A percentile compares a stretch with the other conserved stretches of the same genome.
Conservation (phyloP, 2,329 filamentous ascomycete genomes). For the Alternaria viburni region DNA sequence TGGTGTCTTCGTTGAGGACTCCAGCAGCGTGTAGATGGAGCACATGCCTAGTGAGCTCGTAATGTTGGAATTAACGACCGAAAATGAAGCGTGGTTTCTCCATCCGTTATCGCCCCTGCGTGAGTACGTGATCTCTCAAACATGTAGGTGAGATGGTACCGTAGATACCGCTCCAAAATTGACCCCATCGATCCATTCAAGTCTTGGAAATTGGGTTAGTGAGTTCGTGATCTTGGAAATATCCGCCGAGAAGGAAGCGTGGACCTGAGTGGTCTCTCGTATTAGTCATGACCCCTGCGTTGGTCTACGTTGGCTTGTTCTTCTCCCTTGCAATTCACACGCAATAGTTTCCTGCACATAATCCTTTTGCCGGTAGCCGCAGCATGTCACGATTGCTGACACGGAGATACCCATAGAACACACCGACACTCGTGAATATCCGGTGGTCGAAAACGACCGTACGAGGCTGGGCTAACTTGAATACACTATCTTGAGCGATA, state of each 20-base stretch:
- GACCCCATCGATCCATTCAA: background rate
- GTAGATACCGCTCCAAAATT: background rate
- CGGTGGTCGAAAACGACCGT: background rate
- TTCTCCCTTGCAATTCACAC: background rate
- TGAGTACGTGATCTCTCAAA: background rate
- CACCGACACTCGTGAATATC: background rate
- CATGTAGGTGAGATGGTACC: background rate
- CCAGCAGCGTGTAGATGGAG: conserved; percentile 20
- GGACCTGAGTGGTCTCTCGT: background rate
- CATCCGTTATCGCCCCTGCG: background rate
- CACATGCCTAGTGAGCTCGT: background rate
- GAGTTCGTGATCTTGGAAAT: background rate
- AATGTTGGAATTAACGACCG: background rate
- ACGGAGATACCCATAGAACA: background rate
- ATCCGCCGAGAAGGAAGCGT: background rate
- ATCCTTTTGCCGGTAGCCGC: background rate
- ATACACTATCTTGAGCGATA: background rate
- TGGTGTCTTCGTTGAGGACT: conserved; percentile 49
- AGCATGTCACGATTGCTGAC: background rate
- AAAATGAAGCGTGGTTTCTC: background rate
- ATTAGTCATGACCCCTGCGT: background rate
- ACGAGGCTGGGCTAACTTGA: background rate
- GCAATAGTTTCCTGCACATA: background rate
- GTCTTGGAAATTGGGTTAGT: background rate
- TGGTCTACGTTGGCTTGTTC: background rate